These are phyloP conservation scores for Sechiopsis laciniata DNA, from an alignment of 306 rosid genomes.

Conservation along the genomic window DNA sequence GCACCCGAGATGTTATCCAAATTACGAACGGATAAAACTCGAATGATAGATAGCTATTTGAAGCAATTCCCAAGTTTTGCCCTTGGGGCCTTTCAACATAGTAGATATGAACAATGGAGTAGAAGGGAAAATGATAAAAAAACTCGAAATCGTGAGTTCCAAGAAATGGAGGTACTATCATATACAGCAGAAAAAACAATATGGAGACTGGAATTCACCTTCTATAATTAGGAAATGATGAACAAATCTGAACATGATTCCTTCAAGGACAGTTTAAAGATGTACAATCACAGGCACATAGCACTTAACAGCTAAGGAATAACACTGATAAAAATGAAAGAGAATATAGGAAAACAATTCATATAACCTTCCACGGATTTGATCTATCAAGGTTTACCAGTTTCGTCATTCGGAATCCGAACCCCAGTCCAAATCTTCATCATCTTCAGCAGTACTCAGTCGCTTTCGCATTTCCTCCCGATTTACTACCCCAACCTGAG, in stretches of 20 bases:
- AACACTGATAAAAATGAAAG: conserved; percentile 11
- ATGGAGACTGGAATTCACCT: not conserved
- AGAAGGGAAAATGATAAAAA: not conserved
- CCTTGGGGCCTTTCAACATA: not conserved
- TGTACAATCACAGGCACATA: conserved; percentile 5
- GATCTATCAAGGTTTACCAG: conserved; percentile 40
- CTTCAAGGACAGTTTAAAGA: conserved; percentile 18
- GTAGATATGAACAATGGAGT: not conserved
- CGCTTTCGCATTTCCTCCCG: conserved; percentile 54
- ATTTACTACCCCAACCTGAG: conserved; percentile 31
- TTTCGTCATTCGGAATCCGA: conserved; percentile 54
- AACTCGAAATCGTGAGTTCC: not conserved
- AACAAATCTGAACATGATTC: conserved; percentile 15
- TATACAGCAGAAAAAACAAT: not conserved
- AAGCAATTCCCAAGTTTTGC: not conserved
- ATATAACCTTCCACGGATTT: conserved; percentile 1
- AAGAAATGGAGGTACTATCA: not conserved
- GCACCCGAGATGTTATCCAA: not conserved
- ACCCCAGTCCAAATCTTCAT: conserved; percentile 91
- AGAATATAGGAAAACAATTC: not conserved
- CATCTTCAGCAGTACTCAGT: conserved; percentile 62
- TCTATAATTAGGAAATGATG: conserved; percentile 3
- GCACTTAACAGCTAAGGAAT: conserved; percentile 7
- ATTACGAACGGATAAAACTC: not conserved
- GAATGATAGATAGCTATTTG: not conserved